A percentile compares a stretch with the other conserved stretches of the same genome.
Evolutionary conservation across 306 rosid species (phyloP).

Genomic region (Psophocarpus tetragonolobus): DNA sequence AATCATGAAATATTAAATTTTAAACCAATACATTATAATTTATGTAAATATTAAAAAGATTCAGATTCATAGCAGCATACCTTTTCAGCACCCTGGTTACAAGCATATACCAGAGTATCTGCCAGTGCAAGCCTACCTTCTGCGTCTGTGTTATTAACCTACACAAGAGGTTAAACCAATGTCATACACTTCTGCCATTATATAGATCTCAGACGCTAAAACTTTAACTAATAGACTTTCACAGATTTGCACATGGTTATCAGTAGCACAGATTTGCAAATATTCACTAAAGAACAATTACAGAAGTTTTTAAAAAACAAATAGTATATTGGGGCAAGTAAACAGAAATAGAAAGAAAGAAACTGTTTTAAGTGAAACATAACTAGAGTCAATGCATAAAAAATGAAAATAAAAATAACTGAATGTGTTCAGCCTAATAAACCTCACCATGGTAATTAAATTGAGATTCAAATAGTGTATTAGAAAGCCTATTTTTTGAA

Average conservation of each 20-base stretch:
- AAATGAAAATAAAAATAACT: background rate
- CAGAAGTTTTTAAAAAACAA: background rate
- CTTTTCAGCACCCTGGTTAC: constrained; percentile 95
- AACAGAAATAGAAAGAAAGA: background rate
- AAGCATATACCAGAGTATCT: constrained; percentile 87
- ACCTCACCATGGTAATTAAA: too few species aligned
- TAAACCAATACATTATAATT: background rate
- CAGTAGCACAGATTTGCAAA: background rate
- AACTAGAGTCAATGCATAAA: background rate
- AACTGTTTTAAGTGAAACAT: background rate
- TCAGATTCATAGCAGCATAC: constrained; percentile 30
- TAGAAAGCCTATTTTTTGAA: too few species aligned
- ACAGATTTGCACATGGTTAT: background rate
- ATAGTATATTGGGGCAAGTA: background rate
- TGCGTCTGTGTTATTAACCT: constrained; percentile 97
- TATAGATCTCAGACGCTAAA: background rate
- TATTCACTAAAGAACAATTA: background rate
- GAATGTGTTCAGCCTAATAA: background rate
- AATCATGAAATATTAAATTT: background rate
- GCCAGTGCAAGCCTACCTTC: constrained; percentile 95
- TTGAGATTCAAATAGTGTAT: too few species aligned
- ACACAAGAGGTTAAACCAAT: constrained; percentile 33
- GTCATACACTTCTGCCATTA: constrained; percentile 2
- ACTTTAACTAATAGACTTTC: background rate
- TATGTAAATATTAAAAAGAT: background rate